Conservation (phyloP, 1,284 basidiomycete species). For the Fistulinella staudtii region DNA sequence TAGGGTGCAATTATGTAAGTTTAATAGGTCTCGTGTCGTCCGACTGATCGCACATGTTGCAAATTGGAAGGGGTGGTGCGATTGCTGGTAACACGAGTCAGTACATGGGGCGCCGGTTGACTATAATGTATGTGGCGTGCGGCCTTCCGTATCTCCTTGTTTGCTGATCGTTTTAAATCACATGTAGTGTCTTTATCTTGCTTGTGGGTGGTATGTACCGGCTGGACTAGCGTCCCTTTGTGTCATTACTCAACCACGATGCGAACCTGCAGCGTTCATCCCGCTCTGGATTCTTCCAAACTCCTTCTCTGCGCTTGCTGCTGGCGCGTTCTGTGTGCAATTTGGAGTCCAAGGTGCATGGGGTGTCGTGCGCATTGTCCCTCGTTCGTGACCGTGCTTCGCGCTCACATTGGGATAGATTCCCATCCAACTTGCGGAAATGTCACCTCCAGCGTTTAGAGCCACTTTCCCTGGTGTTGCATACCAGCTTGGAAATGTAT, state of each 20-base stretch:
- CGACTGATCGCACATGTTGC: constrained; percentile 7
- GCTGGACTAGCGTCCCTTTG: constrained; percentile 44
- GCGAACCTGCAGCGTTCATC: constrained; percentile 51
- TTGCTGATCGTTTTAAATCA: neutral
- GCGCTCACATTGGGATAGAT: constrained; percentile 41
- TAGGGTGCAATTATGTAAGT: constrained; percentile 69
- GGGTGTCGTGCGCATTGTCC: constrained; percentile 49
- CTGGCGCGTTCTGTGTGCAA: constrained; percentile 86
- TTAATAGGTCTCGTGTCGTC: neutral
- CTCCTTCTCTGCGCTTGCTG: constrained; percentile 61
- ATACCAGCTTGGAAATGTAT: constrained; percentile 79
- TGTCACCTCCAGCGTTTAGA: constrained; percentile 89
- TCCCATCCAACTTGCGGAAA: constrained; percentile 86
- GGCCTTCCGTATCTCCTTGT: neutral
- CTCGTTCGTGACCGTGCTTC: neutral
- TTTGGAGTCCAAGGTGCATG: constrained; percentile 83
- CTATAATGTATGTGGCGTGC: constrained; percentile 58
- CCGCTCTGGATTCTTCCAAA: constrained; percentile 83
- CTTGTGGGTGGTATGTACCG: constrained; percentile 40
- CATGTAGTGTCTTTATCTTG: constrained; percentile 35
- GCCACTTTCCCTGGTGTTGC: constrained; percentile 91
- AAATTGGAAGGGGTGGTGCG: constrained; percentile 59
- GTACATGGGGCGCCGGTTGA: constrained; percentile 83
- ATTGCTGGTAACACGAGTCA: constrained; percentile 82
- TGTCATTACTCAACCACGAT: constrained; percentile 44